A percentile compares a stretch with the other conserved stretches of the same genome.
Conservation (phyloP, 176 grass and related monocot species). For the Canna indica region DNA sequence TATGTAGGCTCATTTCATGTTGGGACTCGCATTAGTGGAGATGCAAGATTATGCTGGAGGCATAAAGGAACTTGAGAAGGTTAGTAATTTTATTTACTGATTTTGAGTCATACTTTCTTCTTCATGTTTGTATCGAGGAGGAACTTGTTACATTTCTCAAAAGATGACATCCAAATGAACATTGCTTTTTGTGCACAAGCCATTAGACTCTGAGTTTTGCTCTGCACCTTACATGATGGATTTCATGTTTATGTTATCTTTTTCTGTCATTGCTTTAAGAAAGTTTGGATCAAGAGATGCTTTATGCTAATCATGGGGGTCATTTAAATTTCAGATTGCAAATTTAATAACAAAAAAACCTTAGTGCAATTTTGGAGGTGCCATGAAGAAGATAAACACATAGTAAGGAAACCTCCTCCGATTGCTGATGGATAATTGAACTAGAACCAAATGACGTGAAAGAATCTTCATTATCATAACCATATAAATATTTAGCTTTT, state of each 20-base stretch:
- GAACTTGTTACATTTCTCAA: not conserved
- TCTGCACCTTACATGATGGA: not conserved
- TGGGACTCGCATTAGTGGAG: slow-evolving; percentile 64
- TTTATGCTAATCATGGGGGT: not conserved
- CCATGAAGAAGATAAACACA: not conserved
- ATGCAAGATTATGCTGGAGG: slow-evolving; percentile 51
- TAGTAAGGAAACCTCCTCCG: not conserved
- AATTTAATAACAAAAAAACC: not conserved
- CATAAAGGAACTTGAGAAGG: slow-evolving; percentile 91
- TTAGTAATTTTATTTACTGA: slow-evolving; percentile 7
- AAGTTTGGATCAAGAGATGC: not conserved
- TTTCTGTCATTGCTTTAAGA: not conserved
- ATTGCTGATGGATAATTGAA: not conserved
- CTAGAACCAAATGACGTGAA: not conserved
- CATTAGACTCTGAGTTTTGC: not conserved
- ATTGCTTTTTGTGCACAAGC: not conserved
- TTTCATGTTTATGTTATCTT: not conserved
- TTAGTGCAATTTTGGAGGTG: not conserved
- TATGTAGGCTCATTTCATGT: slow-evolving; percentile 75
- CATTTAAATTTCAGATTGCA: not conserved
- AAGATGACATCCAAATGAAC: not conserved
- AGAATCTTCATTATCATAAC: too few relatives aligned
- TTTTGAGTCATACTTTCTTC: not conserved
- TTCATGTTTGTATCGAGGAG: not conserved
- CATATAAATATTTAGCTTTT: too few relatives aligned